phyloP scores from a whole-genome alignment of 2,329 filamentous ascomycete species.

The Cercospora sojina region DNA sequence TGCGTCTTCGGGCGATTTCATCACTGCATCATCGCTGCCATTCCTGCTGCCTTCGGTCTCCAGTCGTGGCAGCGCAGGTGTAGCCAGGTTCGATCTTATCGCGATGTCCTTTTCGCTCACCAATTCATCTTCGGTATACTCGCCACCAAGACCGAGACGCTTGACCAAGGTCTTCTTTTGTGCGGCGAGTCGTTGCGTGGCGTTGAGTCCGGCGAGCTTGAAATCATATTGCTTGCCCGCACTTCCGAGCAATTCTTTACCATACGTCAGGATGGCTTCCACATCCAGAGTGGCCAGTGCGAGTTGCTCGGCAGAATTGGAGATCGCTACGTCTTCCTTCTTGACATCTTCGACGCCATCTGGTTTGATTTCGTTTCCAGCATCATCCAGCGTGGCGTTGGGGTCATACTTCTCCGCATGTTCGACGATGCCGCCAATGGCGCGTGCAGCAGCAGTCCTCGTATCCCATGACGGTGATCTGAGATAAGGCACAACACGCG shows the following conservation, averaged over 20 bases:
- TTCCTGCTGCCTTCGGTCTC: slow-evolving; percentile 54
- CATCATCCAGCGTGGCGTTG: slow-evolving; percentile 45
- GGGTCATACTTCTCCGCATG: slow-evolving; percentile 87
- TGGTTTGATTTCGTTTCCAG: slow-evolving; percentile 41
- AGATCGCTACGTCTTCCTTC: slow-evolving; percentile 51
- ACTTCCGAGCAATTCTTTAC: slow-evolving; percentile 78
- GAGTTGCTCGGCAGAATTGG: slow-evolving; percentile 56
- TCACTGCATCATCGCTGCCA: slow-evolving; percentile 24
- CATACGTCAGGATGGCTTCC: slow-evolving; percentile 74
- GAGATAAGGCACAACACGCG: slow-evolving; percentile 90
- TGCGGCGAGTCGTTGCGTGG: slow-evolving; percentile 74
- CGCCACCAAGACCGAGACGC: slow-evolving; percentile 79
- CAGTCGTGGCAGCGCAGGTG: slow-evolving; percentile 47
- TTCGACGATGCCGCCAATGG: slow-evolving; percentile 88
- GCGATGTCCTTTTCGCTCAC: slow-evolving; percentile 64
- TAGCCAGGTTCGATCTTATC: slow-evolving; percentile 40
- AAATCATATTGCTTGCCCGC: slow-evolving; percentile 82
- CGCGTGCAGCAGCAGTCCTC: slow-evolving; percentile 85
- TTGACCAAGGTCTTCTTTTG: slow-evolving; percentile 85
- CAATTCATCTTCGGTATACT: slow-evolving; percentile 81
- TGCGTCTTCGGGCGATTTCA: slow-evolving; percentile 36
- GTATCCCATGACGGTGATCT: slow-evolving; percentile 97
- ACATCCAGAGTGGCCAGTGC: slow-evolving; percentile 75
- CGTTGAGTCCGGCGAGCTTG: slow-evolving; percentile 75
- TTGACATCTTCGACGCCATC: slow-evolving; percentile 50